Evolutionary conservation across 2,329 filamentous ascomycete genomes (phyloP), one percentile per base, ranked within the genome.

Genomic region (Raffaelea deltoideospora): DNA sequence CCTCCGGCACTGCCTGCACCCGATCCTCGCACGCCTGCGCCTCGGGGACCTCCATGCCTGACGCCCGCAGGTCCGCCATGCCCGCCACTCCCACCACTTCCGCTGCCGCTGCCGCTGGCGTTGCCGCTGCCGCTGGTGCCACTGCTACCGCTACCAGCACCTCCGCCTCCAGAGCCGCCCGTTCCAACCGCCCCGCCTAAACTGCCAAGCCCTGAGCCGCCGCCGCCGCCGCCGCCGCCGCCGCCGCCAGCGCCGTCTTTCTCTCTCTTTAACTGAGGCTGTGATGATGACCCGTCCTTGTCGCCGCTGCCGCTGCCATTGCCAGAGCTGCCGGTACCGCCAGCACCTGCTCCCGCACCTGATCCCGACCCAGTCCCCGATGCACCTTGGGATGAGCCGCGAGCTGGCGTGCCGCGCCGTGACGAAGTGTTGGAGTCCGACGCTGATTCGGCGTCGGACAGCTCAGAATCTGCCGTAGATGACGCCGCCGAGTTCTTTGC

Each of bases 401-500:
- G 48, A n/a, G 47, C 52, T 0, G 59, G 57, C 2, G 60, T 63
- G 34, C 52, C 55, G 21, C 58, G 58, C 14, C 56, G 42, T 28
- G 59, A 50, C 34, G 71, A 62, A 37, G 67, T 63, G 33, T 74
- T 64, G 34, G 69, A 60, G 35, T 61, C 63, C 47, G 69, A 67
- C 36, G 60, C 58, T 33, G 70, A 69, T 31, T 72, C 72, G 8
- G 72, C 72, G 36, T 78, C 74, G 1, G 73, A 78, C 29, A 78
- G 61, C 48, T 79, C 74, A 47, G 72, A 76, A 41, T 79, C 74
- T 35, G 66, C 72, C 6, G 69, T 71, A 4, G 72, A 75, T 5
- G 70, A 72, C 3, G 74, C 37, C 1, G 41, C 72, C 3, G 73
- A 78, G 43, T 72, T 72, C 50, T 74, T 70, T 32, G 60, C 63